Evolutionary conservation across 1,284 basidiomycete genomes (phyloP), one percentile per base, ranked within the genome.

Genomic region (Volvariella surrecta): DNA sequence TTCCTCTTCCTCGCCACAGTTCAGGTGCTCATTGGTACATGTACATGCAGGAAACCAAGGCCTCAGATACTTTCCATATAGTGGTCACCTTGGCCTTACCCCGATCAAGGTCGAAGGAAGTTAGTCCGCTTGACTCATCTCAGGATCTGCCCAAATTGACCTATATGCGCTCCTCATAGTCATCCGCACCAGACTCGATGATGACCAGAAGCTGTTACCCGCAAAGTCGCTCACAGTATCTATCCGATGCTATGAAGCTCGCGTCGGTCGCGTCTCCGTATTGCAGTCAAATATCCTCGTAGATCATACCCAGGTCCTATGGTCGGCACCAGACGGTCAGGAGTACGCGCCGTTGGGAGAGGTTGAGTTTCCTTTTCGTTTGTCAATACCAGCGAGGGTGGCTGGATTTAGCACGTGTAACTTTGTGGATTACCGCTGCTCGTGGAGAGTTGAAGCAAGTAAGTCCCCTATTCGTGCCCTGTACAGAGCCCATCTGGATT

Each of bases 361-460:
- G 47, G 60, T 73, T 48, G 81, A 88, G 51, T 67, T 71, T 49
- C 76, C 82, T 2, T 91, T 89, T 60, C 74, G 74, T 40, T 70
- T 91, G 52, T 70, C 73, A 40, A 51, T 90, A 16, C 87, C 88
- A 19, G 58, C 73, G 45, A 68, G 72, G 50, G 67, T 73, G 28
- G 62, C 70, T n/a, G 84, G 83, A 16, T 77, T 76, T 55, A 85
- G 81, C 57, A 79, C 78, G 39, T 73, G 77, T 18, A 72, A 79
- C 46, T 87, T 80, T 53, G 82, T 83, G 52, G 82, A 82, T 54
- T 89, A 88, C 59, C 71, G 80, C 37, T 78, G 83, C 55, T 77
- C 76, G 56, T 91, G 88, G 88, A 71, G 83, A 43, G 66, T 91
- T 46, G 88, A 91, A 66, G 87, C 85, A 48, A 73, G 87, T 82